Evolutionary conservation across 2,329 filamentous ascomycete species (phyloP).

Genomic region (Zymoseptoria tritici): DNA sequence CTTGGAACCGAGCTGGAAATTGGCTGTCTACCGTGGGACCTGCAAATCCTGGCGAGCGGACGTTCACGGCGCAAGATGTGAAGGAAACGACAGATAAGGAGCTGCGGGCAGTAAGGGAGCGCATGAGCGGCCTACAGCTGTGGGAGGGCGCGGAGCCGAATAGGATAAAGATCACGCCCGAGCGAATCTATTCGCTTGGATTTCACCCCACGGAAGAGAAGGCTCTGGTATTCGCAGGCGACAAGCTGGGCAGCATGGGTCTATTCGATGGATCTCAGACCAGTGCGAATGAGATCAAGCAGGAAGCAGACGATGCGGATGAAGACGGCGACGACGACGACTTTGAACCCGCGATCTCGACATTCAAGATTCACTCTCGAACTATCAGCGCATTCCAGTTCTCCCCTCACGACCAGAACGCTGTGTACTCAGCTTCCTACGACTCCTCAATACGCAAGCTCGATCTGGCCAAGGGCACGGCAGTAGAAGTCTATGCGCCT

Average conservation of each 20-base stretch:
- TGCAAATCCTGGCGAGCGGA: slow-evolving; percentile 73
- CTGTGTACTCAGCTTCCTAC: slow-evolving; percentile 80
- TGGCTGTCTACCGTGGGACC: slow-evolving; percentile 61
- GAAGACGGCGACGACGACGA: slow-evolving; percentile 62
- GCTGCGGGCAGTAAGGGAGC: slow-evolving; percentile 63
- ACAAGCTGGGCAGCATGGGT: slow-evolving; percentile 86
- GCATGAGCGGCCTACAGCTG: slow-evolving; percentile 68
- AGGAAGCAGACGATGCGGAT: slow-evolving; percentile 50
- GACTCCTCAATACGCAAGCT: slow-evolving; percentile 85
- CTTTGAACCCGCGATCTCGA: slow-evolving; percentile 71
- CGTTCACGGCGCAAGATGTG: slow-evolving; percentile 78
- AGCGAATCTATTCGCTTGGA: slow-evolving; percentile 75
- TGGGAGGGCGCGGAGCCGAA: slow-evolving; percentile 81
- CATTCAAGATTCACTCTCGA: slow-evolving; percentile 80
- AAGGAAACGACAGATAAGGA: slow-evolving; percentile 71
- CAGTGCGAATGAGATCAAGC: slow-evolving; percentile 35
- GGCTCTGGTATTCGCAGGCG: slow-evolving; percentile 82
- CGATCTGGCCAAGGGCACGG: slow-evolving; percentile 72
- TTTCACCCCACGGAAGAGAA: slow-evolving; percentile 86
- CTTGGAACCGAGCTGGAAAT: slow-evolving; percentile 59
- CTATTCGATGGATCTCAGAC: slow-evolving; percentile 82
- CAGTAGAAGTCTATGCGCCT: slow-evolving; percentile 74
- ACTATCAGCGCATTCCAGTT: slow-evolving; percentile 84
- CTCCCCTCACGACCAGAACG: slow-evolving; percentile 62
- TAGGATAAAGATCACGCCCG: slow-evolving; percentile 83